These are phyloP conservation scores for Rhynchosporium graminicola DNA, from an alignment of 2,329 filamentous ascomycete genomes.

Conservation along the genomic window DNA sequence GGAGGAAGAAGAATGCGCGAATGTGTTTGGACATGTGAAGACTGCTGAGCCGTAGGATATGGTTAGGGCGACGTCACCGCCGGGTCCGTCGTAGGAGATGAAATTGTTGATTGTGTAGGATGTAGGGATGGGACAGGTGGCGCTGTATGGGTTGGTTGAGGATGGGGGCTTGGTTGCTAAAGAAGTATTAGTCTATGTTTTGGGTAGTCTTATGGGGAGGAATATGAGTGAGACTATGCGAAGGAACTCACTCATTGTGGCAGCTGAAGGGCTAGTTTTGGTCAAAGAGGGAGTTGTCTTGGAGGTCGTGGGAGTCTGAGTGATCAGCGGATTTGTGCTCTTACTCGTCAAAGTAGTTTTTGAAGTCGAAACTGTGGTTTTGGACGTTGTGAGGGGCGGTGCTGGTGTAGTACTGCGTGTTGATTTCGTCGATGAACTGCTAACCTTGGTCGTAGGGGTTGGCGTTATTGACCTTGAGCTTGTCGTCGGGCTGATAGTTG, in stretches of 20 bases:
- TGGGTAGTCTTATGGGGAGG: neutral
- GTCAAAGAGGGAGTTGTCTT: neutral
- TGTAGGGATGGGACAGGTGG: conserved; percentile 8
- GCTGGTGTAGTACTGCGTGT: neutral
- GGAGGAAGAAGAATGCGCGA: neutral
- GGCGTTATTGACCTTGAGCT: conserved; percentile 6
- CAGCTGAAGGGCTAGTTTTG: neutral
- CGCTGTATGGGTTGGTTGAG: conserved; percentile 9
- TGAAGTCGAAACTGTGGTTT: neutral
- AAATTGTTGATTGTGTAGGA: conserved; percentile 16
- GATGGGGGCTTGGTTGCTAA: neutral
- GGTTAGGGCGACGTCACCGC: conserved; percentile 11
- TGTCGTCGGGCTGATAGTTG: neutral
- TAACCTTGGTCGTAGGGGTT: conserved; percentile 1
- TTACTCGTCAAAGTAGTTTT: neutral
- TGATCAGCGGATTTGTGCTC: neutral
- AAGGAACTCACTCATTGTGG: neutral
- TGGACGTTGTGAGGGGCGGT: neutral
- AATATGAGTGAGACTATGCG: neutral
- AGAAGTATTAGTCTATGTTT: neutral
- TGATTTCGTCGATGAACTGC: conserved; percentile 8
- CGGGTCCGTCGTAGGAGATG: conserved; percentile 9
- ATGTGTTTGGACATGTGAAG: conserved; percentile 6
- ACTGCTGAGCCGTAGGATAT: conserved; percentile 9
- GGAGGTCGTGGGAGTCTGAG: conserved; percentile 2